These are phyloP conservation scores for Parathielavia appendiculata DNA, from an alignment of 495 filamentous ascomycete genomes.

Conservation along the genomic window DNA sequence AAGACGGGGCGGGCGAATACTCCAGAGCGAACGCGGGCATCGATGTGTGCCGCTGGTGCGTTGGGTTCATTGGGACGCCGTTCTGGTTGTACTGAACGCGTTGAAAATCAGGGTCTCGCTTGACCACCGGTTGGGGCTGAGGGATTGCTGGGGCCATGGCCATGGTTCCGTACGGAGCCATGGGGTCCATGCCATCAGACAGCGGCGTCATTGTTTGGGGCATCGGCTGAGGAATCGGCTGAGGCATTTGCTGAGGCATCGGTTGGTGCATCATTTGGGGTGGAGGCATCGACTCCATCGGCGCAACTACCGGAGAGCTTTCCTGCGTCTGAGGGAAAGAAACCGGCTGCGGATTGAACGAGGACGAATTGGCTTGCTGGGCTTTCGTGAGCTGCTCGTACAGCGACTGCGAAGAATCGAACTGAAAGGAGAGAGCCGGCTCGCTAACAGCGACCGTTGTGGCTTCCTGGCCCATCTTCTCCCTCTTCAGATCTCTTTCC, in stretches of 20 bases:
- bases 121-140: slow-evolving; percentile 64
- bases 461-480: slow-evolving; percentile 98
- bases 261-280: slow-evolving; percentile 52
- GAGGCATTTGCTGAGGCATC: slow-evolving; percentile 40
- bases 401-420: slow-evolving; percentile 96
- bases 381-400: slow-evolving; percentile 99
- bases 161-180: slow-evolving; percentile 69
- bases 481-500: slow-evolving; percentile 94
- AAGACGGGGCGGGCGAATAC: slow-evolving; percentile 95
- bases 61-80: slow-evolving; percentile 72
- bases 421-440: slow-evolving; percentile 95
- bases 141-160: slow-evolving; percentile 54
- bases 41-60: slow-evolving; percentile 87
- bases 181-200: slow-evolving; percentile 70
- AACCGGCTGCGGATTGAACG: slow-evolving; percentile 80
- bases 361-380: slow-evolving; percentile 95
- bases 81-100: slow-evolving; percentile 85
- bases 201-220: slow-evolving; percentile 75
- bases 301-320: slow-evolving; percentile 81
- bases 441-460: slow-evolving; percentile 95
- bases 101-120: slow-evolving; percentile 71
- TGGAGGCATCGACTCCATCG: slow-evolving; percentile 67
- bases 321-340: slow-evolving; percentile 71
- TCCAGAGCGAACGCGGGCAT: slow-evolving; percentile 93
- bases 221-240: slow-evolving; percentile 57